A percentile compares a stretch with the other conserved stretches of the same genome.
Evolutionary conservation across 192 early-diverging fungal species (phyloP).

Genomic region (Piromyces finnis): DNA sequence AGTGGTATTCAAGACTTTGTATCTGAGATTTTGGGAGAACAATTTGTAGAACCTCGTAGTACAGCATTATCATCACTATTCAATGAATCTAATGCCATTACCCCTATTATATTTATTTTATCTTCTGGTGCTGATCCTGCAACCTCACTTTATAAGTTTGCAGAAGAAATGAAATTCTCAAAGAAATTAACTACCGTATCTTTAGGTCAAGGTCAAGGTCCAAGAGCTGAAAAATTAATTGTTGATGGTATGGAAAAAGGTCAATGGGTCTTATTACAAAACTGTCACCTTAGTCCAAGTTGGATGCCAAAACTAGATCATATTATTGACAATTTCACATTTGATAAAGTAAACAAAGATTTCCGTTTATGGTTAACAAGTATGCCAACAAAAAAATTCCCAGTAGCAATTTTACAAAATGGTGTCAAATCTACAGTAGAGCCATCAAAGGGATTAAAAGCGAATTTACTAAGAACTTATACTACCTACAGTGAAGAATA

Average conservation of each 20-base stretch:
- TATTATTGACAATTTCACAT: slow-evolving; percentile 30
- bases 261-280: slow-evolving; percentile 35
- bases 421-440: slow-evolving; percentile 41
- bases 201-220: slow-evolving; percentile 38
- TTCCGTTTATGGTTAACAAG: slow-evolving; percentile 37
- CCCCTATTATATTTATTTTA: slow-evolving; percentile 35
- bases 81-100: slow-evolving; percentile 29
- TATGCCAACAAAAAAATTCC: slow-evolving; percentile 37
- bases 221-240: slow-evolving; percentile 31
- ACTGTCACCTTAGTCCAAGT: slow-evolving; percentile 34
- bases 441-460: slow-evolving; percentile 40
- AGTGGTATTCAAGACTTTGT: slow-evolving; percentile 37
- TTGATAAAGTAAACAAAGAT: slow-evolving; percentile 35
- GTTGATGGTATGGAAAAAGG: slow-evolving; percentile 40
- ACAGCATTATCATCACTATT: slow-evolving; percentile 27
- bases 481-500: slow-evolving; percentile 37
- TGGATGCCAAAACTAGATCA: slow-evolving; percentile 40
- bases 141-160: slow-evolving; percentile 32
- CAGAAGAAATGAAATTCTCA: slow-evolving; percentile 36
- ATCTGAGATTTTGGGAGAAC: slow-evolving; percentile 20
- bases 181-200: slow-evolving; percentile 33
- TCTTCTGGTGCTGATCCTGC: slow-evolving; percentile 39
- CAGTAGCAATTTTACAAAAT: slow-evolving; percentile 37
- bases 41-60: slow-evolving; percentile 35
- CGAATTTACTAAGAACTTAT: slow-evolving; percentile 31